Evolutionary conservation across 805 yeast genomes (phyloP).

Genomic region (Ogataea trehalophila): DNA sequence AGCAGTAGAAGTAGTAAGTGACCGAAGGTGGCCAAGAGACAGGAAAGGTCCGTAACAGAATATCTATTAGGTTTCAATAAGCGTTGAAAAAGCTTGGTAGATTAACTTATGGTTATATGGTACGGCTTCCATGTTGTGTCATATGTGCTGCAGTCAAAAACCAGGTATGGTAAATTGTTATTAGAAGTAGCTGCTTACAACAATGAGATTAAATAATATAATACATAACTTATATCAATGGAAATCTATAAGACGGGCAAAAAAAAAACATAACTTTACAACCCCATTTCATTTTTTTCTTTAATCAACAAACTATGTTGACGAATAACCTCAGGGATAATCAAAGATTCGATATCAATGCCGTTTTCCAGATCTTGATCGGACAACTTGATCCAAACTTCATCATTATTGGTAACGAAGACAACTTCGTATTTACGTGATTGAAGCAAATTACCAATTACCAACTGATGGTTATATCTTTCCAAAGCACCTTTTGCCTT

Average conservation of each 20-base stretch:
- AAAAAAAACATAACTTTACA: slow-evolving; percentile 6
- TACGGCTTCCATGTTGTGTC: no score
- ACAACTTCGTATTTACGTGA: slow-evolving; percentile 85
- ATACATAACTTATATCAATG: not conserved
- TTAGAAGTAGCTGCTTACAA: no score
- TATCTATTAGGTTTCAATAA: no score
- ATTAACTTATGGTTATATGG: no score
- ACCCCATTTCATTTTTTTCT: slow-evolving; percentile 22
- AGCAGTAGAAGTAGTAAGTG: no score
- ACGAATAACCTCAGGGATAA: slow-evolving; percentile 70
- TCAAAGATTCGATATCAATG: slow-evolving; percentile 70
- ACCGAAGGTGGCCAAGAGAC: no score
- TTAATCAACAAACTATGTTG: slow-evolving; percentile 63
- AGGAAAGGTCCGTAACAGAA: no score
- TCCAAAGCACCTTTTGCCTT: slow-evolving; percentile 78
- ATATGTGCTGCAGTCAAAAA: no score
- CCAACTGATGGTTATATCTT: slow-evolving; percentile 88
- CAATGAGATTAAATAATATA: no score
- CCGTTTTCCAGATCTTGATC: slow-evolving; percentile 34
- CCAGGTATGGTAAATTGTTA: no score
- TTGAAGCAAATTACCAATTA: slow-evolving; percentile 88
- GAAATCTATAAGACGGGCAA: not conserved
- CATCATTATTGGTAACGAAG: slow-evolving; percentile 56
- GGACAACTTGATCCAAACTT: slow-evolving; percentile 47
- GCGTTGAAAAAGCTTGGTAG: no score